Base-by-base conservation (phyloP, 176 grass and related monocot genomes). In the Cocos nucifera region DNA sequence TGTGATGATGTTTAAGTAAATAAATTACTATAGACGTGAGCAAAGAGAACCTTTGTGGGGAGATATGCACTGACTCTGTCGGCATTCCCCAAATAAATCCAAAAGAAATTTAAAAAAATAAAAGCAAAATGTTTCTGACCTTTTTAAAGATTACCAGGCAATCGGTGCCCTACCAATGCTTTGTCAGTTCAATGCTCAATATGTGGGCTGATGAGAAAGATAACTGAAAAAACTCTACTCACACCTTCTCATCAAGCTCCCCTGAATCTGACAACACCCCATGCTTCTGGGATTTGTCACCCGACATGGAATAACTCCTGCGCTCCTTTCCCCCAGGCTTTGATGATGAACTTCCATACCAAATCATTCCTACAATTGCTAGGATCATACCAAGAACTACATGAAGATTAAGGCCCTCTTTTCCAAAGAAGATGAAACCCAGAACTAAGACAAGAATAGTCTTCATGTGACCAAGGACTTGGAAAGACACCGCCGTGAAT, bases 391-490 rank as follows among this genome's bases (percentile, higher is more conserved):
- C 77, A 22, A 73, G 28, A 3, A 66, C 50, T 49, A 62, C 77
- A 6, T 68, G 77, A 4, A 62, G 22, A 67, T 66, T 67, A 10
- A 73, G 56, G 69, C 50, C 63, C 25, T 79, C 77, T 56, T 54
- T 79, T 28, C 69, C 77, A 22, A 79, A 79, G 22, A 79, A 59
- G 27, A 67, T 17, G 49, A 79, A 79, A 16, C 77, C 77, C 62
- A 79, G 25, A 22, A 65, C 61, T 55, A 79, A 53, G 27, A 79
- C 77, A 19, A 79, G 69, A 15, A 73, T 73, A 0, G 63, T 79
- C 55, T 73, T 79, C 77, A 73, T 79, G 66, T 73, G 77, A 17
- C 69, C 62, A 17, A 73, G 62, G 19, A 79, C 69, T 73, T 79
- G 77, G n/a, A 73, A 79, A 6, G 57, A 79, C 14, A 79, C 77